phyloP scores from a whole-genome alignment of 441 rosid genomes.

The Gossypium lobatum region DNA sequence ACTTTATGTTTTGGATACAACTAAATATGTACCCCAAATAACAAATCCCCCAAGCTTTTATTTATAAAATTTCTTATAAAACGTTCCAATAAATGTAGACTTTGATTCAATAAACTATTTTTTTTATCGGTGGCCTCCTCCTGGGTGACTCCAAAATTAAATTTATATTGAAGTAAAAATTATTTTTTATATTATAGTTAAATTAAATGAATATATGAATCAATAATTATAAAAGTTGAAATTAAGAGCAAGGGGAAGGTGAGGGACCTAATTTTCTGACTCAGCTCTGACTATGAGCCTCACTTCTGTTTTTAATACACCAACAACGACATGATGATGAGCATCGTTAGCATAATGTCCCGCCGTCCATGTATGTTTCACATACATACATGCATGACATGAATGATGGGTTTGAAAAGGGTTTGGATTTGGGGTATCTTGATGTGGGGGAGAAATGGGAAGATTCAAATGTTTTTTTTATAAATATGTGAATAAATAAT shows the following conservation, averaged over 20 bases:
- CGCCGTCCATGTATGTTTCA: not conserved
- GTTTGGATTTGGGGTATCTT: slow-evolving; percentile 8
- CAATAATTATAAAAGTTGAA: not conserved
- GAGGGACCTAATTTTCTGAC: slow-evolving; percentile 29
- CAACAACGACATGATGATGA: not conserved
- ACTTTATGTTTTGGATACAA: too few species aligned
- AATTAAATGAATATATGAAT: too few species aligned
- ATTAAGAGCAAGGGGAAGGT: not conserved
- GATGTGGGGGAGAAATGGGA: not conserved
- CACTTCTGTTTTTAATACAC: not conserved
- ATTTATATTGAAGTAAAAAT: too few species aligned
- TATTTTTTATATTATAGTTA: too few species aligned
- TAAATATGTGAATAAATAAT: too few species aligned
- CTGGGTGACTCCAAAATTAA: too few species aligned
- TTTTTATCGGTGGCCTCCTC: too few species aligned
- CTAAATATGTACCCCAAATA: too few species aligned
- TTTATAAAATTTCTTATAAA: too few species aligned
- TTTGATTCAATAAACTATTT: too few species aligned
- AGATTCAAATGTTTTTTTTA: not conserved
- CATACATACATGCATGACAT: slow-evolving; percentile 9
- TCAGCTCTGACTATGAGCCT: slow-evolving; percentile 32
- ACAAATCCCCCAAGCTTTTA: too few species aligned
- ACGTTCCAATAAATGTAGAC: too few species aligned
- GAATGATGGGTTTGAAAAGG: slow-evolving; percentile 12
- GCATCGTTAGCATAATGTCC: not conserved